These are phyloP conservation scores for Ascochyta clinopodiicola DNA, from an alignment of 2,329 filamentous ascomycete genomes.

Conservation along the genomic window DNA sequence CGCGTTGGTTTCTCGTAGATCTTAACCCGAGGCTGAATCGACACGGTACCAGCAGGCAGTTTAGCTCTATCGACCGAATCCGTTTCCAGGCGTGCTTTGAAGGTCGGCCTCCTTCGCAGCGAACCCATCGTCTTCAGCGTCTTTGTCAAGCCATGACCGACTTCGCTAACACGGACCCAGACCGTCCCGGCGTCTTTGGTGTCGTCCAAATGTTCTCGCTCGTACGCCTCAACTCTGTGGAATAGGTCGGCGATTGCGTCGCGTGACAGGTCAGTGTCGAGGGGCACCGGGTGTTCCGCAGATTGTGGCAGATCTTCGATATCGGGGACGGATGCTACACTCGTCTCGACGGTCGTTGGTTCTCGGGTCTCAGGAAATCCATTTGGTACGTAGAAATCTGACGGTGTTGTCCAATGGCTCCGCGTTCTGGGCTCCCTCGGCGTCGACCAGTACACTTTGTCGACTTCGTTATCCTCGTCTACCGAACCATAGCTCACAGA, in stretches of 20 bases:
- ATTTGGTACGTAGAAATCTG: neutral
- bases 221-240: slow-evolving; percentile 3
- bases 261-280: neutral
- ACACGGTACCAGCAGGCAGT: neutral
- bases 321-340: neutral
- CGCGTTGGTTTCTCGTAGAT: slow-evolving; percentile 7
- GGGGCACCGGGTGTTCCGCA: neutral
- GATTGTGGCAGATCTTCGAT: neutral
- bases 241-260: slow-evolving; percentile 10
- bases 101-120: neutral
- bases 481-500: slow-evolving; percentile 2
- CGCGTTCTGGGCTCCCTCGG: neutral
- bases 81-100: neutral
- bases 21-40: neutral
- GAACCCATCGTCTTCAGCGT: slow-evolving; percentile 3
- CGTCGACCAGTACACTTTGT: neutral
- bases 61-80: neutral
- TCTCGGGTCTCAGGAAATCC: neutral
- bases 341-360: neutral
- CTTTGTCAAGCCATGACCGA: slow-evolving; percentile 1
- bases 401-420: slow-evolving; percentile 1
- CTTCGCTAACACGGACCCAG: slow-evolving; percentile 9
- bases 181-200: slow-evolving; percentile 1
- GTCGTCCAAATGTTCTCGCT: neutral
- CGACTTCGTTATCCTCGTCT: neutral